These are phyloP conservation scores for Nadsonia starkeyi-henricii DNA, from an alignment of 1,139 yeast species.

Conservation along the genomic window DNA sequence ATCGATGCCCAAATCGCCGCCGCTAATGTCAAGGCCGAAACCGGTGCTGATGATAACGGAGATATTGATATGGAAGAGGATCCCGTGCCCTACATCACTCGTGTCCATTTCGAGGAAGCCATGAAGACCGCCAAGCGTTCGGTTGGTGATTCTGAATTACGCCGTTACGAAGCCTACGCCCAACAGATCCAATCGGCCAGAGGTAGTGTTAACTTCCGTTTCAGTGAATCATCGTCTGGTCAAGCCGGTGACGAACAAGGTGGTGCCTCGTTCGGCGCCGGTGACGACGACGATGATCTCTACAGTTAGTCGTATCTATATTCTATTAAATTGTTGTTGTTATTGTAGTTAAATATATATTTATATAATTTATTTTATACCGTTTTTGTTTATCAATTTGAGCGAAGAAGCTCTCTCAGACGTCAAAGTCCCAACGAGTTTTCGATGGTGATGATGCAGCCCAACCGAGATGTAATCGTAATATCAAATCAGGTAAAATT, in stretches of 20 bases:
- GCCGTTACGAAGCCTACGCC: constrained; percentile 97
- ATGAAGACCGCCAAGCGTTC: constrained; percentile 98
- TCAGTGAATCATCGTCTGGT: constrained; percentile 20
- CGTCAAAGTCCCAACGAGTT: too few species aligned
- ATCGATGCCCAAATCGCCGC: constrained; percentile 62
- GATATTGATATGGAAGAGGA: constrained; percentile 60
- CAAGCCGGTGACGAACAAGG: constrained; percentile 23
- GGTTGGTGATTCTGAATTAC: constrained; percentile 90
- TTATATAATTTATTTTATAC: too few species aligned
- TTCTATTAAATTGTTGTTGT: background rate
- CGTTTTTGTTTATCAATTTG: too few species aligned
- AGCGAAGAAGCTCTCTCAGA: too few species aligned
- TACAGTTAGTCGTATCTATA: constrained; percentile 39
- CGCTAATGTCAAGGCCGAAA: constrained; percentile 30
- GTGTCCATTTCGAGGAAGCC: constrained; percentile 93
- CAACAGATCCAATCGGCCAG: constrained; percentile 93
- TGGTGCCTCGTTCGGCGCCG: constrained; percentile 47
- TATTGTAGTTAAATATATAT: background rate
- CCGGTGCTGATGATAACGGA: constrained; percentile 40
- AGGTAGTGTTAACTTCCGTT: constrained; percentile 45
- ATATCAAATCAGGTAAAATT: too few species aligned
- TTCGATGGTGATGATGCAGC: too few species aligned
- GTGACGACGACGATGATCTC: constrained; percentile 88
- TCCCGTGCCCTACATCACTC: constrained; percentile 90
- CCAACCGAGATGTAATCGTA: too few species aligned